A percentile compares a stretch with the other conserved stretches of the same genome.
Conservation (phyloP, 306 rosid species). For the Malus sieversii region DNA sequence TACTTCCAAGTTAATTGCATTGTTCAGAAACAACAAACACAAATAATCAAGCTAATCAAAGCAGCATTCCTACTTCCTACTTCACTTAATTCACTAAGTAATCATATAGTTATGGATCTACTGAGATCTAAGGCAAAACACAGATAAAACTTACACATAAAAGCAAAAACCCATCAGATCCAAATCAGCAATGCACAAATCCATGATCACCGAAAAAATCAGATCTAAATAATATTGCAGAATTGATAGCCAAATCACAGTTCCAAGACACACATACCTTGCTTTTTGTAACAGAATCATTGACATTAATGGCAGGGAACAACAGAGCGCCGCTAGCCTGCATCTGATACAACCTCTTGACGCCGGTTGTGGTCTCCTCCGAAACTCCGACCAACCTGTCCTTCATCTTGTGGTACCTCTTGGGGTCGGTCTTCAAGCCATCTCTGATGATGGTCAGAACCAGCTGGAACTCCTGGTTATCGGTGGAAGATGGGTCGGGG, state of each 20-base stretch:
- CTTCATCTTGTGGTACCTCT: conserved; percentile 88
- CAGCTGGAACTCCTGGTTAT: conserved; percentile 77
- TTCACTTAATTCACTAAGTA: background rate
- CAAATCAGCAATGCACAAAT: background rate
- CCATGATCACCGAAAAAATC: background rate
- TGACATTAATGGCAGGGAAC: conserved; percentile 94
- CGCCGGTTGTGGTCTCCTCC: conserved; percentile 97
- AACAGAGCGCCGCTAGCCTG: conserved; percentile 59
- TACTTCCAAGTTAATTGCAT: background rate
- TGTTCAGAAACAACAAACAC: background rate
- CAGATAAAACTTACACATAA: background rate
- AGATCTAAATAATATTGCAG: conserved; percentile 4
- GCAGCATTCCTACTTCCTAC: background rate
- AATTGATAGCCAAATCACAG: background rate
- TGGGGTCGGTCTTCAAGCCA: conserved; percentile 72
- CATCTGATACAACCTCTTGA: conserved; percentile 97
- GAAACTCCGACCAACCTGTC: conserved; percentile 82
- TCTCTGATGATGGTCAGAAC: conserved; percentile 67
- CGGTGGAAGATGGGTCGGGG: conserved; percentile 66
- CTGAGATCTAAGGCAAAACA: background rate
- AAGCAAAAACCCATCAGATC: background rate
- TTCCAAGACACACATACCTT: conserved; percentile 35
- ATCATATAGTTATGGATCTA: background rate
- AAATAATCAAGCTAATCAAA: background rate
- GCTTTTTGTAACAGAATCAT: conserved; percentile 97